phyloP scores from a whole-genome alignment of 2,329 filamentous ascomycete species.

The Sporothrix inflata region DNA sequence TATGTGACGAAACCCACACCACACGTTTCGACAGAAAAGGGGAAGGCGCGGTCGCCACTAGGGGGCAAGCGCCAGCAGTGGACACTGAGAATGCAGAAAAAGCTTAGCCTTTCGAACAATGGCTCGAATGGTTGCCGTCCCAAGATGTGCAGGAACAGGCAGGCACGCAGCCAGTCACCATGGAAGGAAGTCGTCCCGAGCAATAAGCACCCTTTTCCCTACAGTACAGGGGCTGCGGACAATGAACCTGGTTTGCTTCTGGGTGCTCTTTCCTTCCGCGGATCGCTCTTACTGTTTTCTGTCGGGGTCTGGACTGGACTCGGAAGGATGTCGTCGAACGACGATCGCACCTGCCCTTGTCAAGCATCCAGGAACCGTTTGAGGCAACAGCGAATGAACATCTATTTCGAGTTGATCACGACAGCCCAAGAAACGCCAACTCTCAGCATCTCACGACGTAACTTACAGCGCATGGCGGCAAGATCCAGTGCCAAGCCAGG shows the following conservation, averaged over 20 bases:
- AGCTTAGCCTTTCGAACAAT: constrained; percentile 19
- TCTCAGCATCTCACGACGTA: background rate
- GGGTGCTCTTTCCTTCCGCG: background rate
- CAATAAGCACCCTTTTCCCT: background rate
- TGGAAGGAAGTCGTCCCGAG: background rate
- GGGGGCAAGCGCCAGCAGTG: background rate
- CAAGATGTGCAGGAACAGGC: constrained; percentile 22
- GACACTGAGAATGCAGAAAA: constrained; percentile 4
- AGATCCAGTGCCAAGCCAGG: background rate
- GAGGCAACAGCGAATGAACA: background rate
- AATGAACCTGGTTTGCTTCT: background rate
- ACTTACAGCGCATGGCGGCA: background rate
- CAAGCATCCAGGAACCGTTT: constrained; percentile 7
- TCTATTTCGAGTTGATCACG: background rate
- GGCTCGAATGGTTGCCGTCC: background rate
- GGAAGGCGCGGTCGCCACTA: constrained; percentile 11
- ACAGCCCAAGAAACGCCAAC: background rate
- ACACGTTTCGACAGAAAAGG: constrained; percentile 24
- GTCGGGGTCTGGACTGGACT: background rate
- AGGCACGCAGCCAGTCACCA: background rate
- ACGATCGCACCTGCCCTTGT: constrained; percentile 15
- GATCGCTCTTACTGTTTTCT: background rate
- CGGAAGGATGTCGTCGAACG: background rate
- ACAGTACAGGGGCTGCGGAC: background rate
- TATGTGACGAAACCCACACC: constrained; percentile 4